Base-by-base conservation (phyloP, 2,329 filamentous ascomycete genomes). In the Alternaria dauci region DNA sequence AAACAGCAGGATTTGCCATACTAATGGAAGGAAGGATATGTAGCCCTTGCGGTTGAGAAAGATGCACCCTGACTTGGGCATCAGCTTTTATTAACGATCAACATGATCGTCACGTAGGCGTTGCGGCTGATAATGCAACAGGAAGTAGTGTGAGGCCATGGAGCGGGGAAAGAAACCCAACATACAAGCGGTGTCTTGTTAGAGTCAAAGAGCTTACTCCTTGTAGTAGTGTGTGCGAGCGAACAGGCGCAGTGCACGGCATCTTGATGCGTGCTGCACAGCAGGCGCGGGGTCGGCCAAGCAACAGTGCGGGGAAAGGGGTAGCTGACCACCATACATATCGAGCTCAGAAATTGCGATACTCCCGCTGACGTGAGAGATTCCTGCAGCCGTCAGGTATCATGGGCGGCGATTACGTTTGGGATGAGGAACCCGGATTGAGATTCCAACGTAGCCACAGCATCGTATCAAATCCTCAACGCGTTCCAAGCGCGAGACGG, bases 201-300 rank as follows among this genome's bases (percentile, higher is more conserved):
- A 9, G 5, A 50, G 9, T 30, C 34, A 4, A 50, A 23, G 14
- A 38, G 6, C 32, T 14, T 30, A 23, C 32, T 50, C 18, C n/a
- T 38, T 18, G 2, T 25, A 26, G 30, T 34, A 14, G 9, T 36
- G 4, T 25, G 20, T 26, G 30, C 30, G 46, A 14, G 32, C 32
- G 16, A 50, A 50, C 25, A 9, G 32, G 14, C 12, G 46, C 46
- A 25, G 30, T 36, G 20, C 32, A 4, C 46, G 3, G 38, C 20
- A 26, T 50, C 46, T 50, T 32, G 46, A 38, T 50, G 32, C 30
- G 32, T 34, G 20, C 46, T 50, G 32, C 46, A 50, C 20, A 50
- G 46, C 20, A 26, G 46, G 46, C 46, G 46, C 46, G 46, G 46
- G 32, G 46, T 50, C 23, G 23, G 46, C 46, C 32, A 50, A 50